A percentile compares a stretch with the other conserved stretches of the same genome.
Conservation (phyloP, 345 rosid species). For the Theobroma cacao region DNA sequence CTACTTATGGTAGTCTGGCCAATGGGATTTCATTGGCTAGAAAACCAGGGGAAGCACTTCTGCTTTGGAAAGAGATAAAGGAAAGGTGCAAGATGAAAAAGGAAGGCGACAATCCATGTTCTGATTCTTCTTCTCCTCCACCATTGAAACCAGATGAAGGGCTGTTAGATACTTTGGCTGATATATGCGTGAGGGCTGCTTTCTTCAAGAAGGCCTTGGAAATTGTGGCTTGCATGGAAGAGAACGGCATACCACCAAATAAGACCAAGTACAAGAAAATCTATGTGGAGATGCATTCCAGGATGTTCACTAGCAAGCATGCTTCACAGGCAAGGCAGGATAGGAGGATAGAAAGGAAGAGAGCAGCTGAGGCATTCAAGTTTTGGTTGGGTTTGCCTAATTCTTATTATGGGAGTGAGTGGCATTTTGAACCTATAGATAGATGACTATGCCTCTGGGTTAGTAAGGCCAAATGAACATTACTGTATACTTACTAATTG, state of each 20-base stretch:
- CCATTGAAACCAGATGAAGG: slow-evolving; percentile 73
- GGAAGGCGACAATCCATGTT: slow-evolving; percentile 27
- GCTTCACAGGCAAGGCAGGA: slow-evolving; percentile 87
- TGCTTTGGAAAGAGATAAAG: slow-evolving; percentile 86
- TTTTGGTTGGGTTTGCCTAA: slow-evolving; percentile 95
- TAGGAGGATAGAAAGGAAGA: slow-evolving; percentile 71
- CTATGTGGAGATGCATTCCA: slow-evolving; percentile 92
- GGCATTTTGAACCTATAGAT: slow-evolving; percentile 51
- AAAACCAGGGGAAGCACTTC: slow-evolving; percentile 94
- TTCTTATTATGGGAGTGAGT: slow-evolving; percentile 84
- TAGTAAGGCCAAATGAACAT: background rate
- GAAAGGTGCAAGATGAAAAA: slow-evolving; percentile 48
- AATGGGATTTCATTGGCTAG: slow-evolving; percentile 78
- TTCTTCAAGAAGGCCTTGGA: slow-evolving; percentile 89
- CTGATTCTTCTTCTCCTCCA: slow-evolving; percentile 38
- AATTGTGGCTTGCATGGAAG: slow-evolving; percentile 92
- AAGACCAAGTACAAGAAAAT: slow-evolving; percentile 85
- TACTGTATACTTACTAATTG: background rate
- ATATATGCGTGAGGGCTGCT: slow-evolving; percentile 86
- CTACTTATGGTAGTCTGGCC: slow-evolving; percentile 87
- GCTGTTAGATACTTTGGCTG: slow-evolving; percentile 70
- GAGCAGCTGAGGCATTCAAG: slow-evolving; percentile 96
- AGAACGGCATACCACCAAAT: slow-evolving; percentile 78
- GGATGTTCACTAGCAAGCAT: slow-evolving; percentile 94
- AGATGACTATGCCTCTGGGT: slow-evolving; percentile 14